Percentiles rank a stretch among this genome's conserved stretches.
phyloP scores from a whole-genome alignment of 2,329 filamentous ascomycete species.

The Blumeriella jaapii region DNA sequence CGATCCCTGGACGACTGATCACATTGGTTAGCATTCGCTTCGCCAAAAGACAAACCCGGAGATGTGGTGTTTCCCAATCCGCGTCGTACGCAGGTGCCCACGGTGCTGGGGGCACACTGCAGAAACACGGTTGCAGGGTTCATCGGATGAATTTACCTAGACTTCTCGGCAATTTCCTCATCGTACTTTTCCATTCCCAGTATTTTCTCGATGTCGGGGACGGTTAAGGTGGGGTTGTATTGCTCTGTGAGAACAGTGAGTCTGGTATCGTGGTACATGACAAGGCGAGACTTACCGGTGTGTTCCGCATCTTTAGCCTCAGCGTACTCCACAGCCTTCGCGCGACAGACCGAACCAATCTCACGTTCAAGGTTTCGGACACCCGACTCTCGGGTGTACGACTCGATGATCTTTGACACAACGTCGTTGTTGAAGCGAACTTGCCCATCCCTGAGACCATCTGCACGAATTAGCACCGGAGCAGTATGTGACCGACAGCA shows the following conservation, averaged over 20 bases:
- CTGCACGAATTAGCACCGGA: constrained; percentile 18
- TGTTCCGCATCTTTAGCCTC: constrained; percentile 67
- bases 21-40: constrained; percentile 15
- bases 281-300: constrained; percentile 26
- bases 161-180: constrained; percentile 87
- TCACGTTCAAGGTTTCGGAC: constrained; percentile 95
- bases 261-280: not conserved
- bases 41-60: constrained; percentile 7
- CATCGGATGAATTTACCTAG: constrained; percentile 28
- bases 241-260: constrained; percentile 30
- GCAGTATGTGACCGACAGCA: not conserved
- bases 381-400: constrained; percentile 91
- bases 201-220: constrained; percentile 79
- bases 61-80: constrained; percentile 12
- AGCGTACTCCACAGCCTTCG: constrained; percentile 89
- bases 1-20: constrained; percentile 66
- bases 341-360: constrained; percentile 85
- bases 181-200: constrained; percentile 89
- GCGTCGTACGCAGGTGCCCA: constrained; percentile 5
- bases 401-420: constrained; percentile 88
- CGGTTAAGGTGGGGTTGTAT: constrained; percentile 63
- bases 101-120: constrained; percentile 5
- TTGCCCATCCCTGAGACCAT: constrained; percentile 68
- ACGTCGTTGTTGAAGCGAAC: constrained; percentile 71
- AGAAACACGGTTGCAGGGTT: not conserved